Percentiles rank a stretch among this genome's conserved stretches.
Evolutionary conservation across 129 eudicot genomes (phyloP).

Genomic region (Deinandra increscens): DNA sequence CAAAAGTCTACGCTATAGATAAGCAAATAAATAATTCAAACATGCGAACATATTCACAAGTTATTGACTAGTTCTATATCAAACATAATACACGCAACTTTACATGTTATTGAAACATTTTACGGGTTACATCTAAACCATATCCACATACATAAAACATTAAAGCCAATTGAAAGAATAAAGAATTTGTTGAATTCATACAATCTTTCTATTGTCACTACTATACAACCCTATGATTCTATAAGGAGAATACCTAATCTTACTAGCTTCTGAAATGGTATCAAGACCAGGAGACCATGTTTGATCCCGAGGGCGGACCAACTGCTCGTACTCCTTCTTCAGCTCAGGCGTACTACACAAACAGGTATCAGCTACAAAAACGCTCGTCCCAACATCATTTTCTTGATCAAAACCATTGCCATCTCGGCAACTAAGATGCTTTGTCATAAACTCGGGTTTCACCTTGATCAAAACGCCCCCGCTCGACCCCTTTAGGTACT

Average conservation of each 20-base stretch:
- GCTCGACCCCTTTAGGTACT: constrained; percentile 58
- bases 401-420: constrained; percentile 14
- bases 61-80: too few species aligned
- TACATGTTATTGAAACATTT: too few species aligned
- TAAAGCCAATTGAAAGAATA: not conserved
- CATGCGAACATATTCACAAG: too few species aligned
- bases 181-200: not conserved
- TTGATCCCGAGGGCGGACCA: constrained; percentile 64
- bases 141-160: not conserved
- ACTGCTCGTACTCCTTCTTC: constrained; percentile 61
- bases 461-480: constrained; percentile 72
- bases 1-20: too few species aligned
- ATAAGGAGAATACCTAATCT: constrained; percentile 55
- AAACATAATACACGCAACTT: too few species aligned
- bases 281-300: constrained; percentile 82
- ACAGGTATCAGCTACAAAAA: not conserved
- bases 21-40: too few species aligned
- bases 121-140: not conserved
- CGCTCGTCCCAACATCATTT: not conserved
- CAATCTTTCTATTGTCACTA: constrained; percentile 38
- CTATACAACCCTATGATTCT: constrained; percentile 39
- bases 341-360: constrained; percentile 86
- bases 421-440: constrained; percentile 31
- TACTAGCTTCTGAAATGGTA: constrained; percentile 64
- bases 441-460: constrained; percentile 52